Evolutionary conservation across 2,329 filamentous ascomycete species (phyloP), one percentile per base, ranked within the genome.

Genomic region (Colletotrichum limetticola): DNA sequence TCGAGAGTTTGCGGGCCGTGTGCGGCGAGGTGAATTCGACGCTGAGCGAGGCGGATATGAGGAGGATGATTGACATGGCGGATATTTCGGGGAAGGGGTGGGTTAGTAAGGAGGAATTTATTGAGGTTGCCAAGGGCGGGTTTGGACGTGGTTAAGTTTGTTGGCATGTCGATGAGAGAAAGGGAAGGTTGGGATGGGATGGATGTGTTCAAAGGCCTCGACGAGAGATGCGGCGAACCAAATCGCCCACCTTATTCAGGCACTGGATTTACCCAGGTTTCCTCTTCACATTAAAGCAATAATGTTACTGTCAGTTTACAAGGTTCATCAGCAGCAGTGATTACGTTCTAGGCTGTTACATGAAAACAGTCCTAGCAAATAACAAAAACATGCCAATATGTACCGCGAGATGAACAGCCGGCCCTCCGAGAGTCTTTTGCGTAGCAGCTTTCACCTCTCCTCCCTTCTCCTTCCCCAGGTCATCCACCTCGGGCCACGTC

Each of bases 41-140:
- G 14, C 87, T 99, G 77, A 94, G 97, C 77, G 96, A 99, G 79
- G 94, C 97, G 78, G 97, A 99, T 82, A 87, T 99, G 74, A 88
- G 91, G 77, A 95, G 95, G 76, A 99, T 99, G 97, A 97, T 99
- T 85, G 95, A 98, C 79, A 96, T 98, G 83, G 97, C 98, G 85
- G 97, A 99, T 85, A 88, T 98, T 76, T 94, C 97, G 80, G 96
- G 95, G 1, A 97, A 97, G 77, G 95, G 95, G 12, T 95, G 90
- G 68, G 91, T 93, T 8, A 91, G 90, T 75, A 86, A 90, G 76
- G 91, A 93, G 71, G 91, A 93, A 81, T 93, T 93, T 79, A 88
- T 91, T 65, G 89, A 90, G 78, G 90, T 92, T 83, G 74, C 74
- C 19, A 72, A 70, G 60, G 70, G 70, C 22, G 70, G 70, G 3